Base-by-base conservation (phyloP, 352 stramenopile species). In the Pythium angustatum region DNA sequence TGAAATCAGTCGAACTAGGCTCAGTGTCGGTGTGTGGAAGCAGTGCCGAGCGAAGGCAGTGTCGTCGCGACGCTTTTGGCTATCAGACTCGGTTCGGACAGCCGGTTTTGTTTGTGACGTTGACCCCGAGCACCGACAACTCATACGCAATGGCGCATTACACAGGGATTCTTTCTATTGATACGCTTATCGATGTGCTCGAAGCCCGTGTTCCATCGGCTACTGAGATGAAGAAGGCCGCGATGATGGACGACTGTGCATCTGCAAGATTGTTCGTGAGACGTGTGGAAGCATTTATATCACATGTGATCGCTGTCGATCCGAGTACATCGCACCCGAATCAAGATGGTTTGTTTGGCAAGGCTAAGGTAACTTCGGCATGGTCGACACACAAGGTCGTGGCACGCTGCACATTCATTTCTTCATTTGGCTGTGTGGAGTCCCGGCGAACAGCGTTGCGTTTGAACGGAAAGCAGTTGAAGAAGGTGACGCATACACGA, bases 391-490 rank as follows among this genome's bases (percentile, higher is more conserved):
- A 12, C 57, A 64, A n/a, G 57, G 57, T 0, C 44, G 57, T 17
- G 57, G 57, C n/a, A 64, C 44, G 1, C 19, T 64, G 9, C 57
- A 64, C 45, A 57, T 64, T n/a, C 57, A 64, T 22, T 64, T 64
- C 33, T 21, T 58, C 1, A 30, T 64, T 1, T 64, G 45, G 57
- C 33, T 64, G 26, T 33, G 22, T 50, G 57, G 57, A 19, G 57
- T 36, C 7, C 57, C 57, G 1, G 17, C 36, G 7, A 64, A 64
- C 24, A 64, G 57, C 17, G 6, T 22, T 8, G 45, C 21, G 5
- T 64, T 58, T 17, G 57, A 64, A n/a, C 28, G 36, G 2, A 56
- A 57, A 6, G 22, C 50, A 4, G 2, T 27, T 28, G 22, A 40
- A 27, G 19, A 51, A 19, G 57, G 57, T 28, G n/a, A 33, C 0